Base-by-base conservation (phyloP, 164 flowering plant species). In the Tinospora cordifolia region DNA sequence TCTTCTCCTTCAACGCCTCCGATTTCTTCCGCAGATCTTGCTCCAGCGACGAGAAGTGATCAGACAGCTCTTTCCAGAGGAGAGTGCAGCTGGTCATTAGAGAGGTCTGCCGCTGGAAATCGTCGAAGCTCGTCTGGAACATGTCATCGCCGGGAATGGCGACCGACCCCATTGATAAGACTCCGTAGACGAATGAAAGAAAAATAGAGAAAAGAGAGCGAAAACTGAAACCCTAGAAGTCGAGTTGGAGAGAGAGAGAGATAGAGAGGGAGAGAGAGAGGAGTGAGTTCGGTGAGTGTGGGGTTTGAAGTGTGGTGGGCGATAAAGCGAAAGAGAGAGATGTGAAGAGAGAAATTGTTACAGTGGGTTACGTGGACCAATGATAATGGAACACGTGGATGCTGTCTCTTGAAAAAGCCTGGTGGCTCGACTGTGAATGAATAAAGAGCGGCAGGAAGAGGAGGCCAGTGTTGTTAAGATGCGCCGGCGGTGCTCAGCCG, bases 61-160 rank as follows among this genome's bases (percentile, higher is more conserved):
- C 95, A 19, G 97, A 91, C 63, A 94, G 90, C 75, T 94, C 98
- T 68, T 88, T 90, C 98, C 98, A 94, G 7, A 91, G 86, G 13
- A 88, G 86, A 24, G 98, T 91, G 76, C 97, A 94, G 83, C 85
- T 88, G 1, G 88, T 88, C 94, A 94, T 91, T 11, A 94, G 83
- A 0, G 92, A 84, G 0, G 96, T 82, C 67, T 91, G 97, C 57
- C 83, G 77, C 83, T 90, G 92, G 72, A 94, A 85, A 49, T 94
- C 96, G 63, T 90, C 95, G 80, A 94, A 90, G 75, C 86, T 86
- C 79, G 90, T 79, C 77, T 81, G 84, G 46, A 80, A 62, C 71
- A 80, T 66, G 79, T 80, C 91, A 77, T 84, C 90, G 66, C 74
- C 74, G 58, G 93, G 84, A 79, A 86, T 87, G 86, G 92, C 84